Evolutionary conservation across 108 stramenopile species (phyloP).

Genomic region (Phaeodactylum tricornutum): DNA sequence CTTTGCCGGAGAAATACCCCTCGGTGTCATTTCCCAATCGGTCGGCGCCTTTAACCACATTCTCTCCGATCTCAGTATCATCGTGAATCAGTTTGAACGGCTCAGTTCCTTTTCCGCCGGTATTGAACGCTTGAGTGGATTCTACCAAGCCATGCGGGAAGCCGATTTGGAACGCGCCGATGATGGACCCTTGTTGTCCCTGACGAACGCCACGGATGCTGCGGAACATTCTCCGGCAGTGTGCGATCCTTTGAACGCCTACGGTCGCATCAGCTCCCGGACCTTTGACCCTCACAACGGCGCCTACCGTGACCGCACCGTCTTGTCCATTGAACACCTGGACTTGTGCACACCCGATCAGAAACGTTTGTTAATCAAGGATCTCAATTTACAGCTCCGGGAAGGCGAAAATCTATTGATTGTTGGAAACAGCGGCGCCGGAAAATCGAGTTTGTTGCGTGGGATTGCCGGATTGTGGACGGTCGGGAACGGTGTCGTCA

Average conservation of each 20-base stretch:
- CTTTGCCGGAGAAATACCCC: constrained; percentile 80
- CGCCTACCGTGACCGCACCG: too few species aligned
- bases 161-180: background rate
- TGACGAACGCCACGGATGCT: background rate
- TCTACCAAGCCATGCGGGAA: constrained; percentile 64
- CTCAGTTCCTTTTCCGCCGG: constrained; percentile 84
- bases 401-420: constrained; percentile 82
- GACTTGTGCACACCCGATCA: constrained; percentile 71
- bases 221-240: background rate
- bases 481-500: constrained; percentile 66
- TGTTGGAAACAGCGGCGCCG: constrained; percentile 81
- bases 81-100: constrained; percentile 92
- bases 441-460: constrained; percentile 77
- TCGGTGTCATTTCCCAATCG: constrained; percentile 86
- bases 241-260: background rate
- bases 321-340: constrained; percentile 41
- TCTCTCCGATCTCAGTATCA: constrained; percentile 69
- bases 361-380: constrained; percentile 48
- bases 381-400: constrained; percentile 40
- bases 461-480: constrained; percentile 93
- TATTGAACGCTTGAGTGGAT: constrained; percentile 75
- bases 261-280: background rate
- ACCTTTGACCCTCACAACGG: too few species aligned
- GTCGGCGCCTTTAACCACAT: constrained; percentile 85
- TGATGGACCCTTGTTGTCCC: constrained; percentile 2